Evolutionary conservation across 2,329 filamentous ascomycete genomes (phyloP).

Genomic region (Fusarium buxicola): DNA sequence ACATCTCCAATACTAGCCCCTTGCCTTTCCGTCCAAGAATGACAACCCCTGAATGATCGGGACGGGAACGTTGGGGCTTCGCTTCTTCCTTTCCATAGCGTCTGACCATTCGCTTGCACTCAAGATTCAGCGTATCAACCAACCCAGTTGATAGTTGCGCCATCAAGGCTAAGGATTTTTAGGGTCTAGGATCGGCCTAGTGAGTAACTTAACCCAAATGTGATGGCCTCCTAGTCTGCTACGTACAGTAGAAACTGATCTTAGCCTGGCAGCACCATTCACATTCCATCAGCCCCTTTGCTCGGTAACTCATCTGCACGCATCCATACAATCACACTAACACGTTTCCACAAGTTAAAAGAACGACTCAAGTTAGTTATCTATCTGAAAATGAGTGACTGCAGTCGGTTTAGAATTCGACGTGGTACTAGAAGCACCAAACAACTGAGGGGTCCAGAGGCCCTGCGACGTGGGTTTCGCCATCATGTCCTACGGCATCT

Average conservation of each 20-base stretch:
- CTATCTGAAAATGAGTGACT: slow-evolving; percentile 46
- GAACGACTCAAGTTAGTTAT: slow-evolving; percentile 42
- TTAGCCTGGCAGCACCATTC: too few relatives aligned
- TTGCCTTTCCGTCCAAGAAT: too few relatives aligned
- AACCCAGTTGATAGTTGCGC: neutral
- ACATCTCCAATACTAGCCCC: neutral
- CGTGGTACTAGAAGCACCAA: slow-evolving; percentile 34
- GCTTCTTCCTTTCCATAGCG: neutral
- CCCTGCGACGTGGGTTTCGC: slow-evolving; percentile 18
- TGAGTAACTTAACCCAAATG: too few relatives aligned
- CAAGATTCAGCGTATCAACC: neutral
- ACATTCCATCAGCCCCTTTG: slow-evolving; percentile 19
- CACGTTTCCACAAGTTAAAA: slow-evolving; percentile 18
- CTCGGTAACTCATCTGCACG: neutral
- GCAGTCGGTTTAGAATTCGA: slow-evolving; percentile 37
- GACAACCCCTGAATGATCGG: slow-evolving; percentile 8
- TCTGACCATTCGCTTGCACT: neutral
- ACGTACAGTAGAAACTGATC: too few relatives aligned
- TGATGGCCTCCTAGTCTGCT: too few relatives aligned
- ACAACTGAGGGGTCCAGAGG: slow-evolving; percentile 21
- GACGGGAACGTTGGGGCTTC: slow-evolving; percentile 3
- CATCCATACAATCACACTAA: neutral
- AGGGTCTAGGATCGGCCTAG: too few relatives aligned
- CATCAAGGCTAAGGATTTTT: neutral
- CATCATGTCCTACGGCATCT: slow-evolving; percentile 13